Base-by-base conservation (phyloP, 2,329 filamentous ascomycete species). In the Aspergillus nomiae region DNA sequence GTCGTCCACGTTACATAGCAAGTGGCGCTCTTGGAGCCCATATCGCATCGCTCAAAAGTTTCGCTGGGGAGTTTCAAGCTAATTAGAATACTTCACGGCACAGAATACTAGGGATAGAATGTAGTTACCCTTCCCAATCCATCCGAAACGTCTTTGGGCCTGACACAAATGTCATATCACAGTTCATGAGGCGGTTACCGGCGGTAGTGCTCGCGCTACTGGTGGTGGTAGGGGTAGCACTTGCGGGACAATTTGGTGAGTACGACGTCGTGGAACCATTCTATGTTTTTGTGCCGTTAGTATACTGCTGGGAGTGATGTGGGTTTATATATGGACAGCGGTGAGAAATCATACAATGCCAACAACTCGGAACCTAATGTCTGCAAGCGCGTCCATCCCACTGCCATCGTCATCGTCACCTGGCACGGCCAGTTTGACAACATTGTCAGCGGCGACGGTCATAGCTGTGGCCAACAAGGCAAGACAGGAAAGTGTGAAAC, bases 311-410 rank as follows among this genome's bases (percentile, higher is more conserved):
- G 14, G 16, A 10, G 4, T 19, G 24, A 28, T 2, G 3, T 7
- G 4, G 24, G 1, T 50, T 4, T 50, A 28, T 1, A 16, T 41
- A 9, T 41, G 16, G 19, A 3, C 7, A 7, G 16, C 7, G n/a
- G 38, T 8, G 6, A 5, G 21, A 16, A 24, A 16, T 19, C 46
- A 26, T 30, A 50, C 46, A 16, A 28, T 50, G 46, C 46, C 46
- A 19, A 19, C 24, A 19, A 50, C 3, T 19, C 16, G 19, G 6
- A 21, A 12, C 10, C 5, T 6, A n/a, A 46, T 6, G 24, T 16
- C 14, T 3, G 7, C 1, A 10, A 19, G 1, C 1, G 0, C 12
- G 14, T 3, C 5, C 5, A 8, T 26, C 12, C 3, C 12, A 50
- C 3, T 9, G 12, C 4, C 24, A 16, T 19, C 24, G 46, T 26